These are phyloP conservation scores for Begonia peltatifolia DNA, from an alignment of 306 rosid genomes.

Conservation along the genomic window DNA sequence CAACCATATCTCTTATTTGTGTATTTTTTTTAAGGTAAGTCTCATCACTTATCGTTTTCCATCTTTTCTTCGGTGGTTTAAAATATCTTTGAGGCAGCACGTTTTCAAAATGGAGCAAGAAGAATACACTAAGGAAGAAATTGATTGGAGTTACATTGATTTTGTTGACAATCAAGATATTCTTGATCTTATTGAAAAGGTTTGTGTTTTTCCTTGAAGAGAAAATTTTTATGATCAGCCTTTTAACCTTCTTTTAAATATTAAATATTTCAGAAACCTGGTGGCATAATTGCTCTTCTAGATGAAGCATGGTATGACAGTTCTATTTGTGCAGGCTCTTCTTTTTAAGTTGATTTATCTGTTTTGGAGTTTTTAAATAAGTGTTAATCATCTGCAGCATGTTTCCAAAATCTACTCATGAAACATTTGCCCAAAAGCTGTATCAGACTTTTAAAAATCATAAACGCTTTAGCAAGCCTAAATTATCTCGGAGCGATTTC, in stretches of 20 bases:
- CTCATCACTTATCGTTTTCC: too few relatives aligned
- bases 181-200: conserved; percentile 98
- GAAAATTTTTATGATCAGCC: conserved; percentile 3
- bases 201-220: conserved; percentile 13
- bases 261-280: conserved; percentile 77
- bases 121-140: conserved; percentile 95
- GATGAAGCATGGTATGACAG: conserved; percentile 95
- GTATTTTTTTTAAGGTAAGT: conserved; percentile 7
- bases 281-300: conserved; percentile 95
- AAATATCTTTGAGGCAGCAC: conserved; percentile 42
- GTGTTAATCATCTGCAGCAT: conserved; percentile 49
- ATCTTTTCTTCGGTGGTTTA: neutral
- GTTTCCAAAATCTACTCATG: conserved; percentile 99
- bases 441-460: conserved; percentile 93
- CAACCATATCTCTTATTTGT: conserved; percentile 6
- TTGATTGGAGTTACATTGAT: conserved; percentile 99
- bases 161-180: conserved; percentile 96
- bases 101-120: conserved; percentile 99
- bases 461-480: conserved; percentile 84
- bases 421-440: conserved; percentile 93
- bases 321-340: neutral
- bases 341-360: neutral
- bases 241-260: conserved; percentile 2
- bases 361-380: neutral
- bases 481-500: conserved; percentile 84